These are phyloP conservation scores for Rosa lucieae DNA, from an alignment of 306 rosid species.

Conservation along the genomic window DNA sequence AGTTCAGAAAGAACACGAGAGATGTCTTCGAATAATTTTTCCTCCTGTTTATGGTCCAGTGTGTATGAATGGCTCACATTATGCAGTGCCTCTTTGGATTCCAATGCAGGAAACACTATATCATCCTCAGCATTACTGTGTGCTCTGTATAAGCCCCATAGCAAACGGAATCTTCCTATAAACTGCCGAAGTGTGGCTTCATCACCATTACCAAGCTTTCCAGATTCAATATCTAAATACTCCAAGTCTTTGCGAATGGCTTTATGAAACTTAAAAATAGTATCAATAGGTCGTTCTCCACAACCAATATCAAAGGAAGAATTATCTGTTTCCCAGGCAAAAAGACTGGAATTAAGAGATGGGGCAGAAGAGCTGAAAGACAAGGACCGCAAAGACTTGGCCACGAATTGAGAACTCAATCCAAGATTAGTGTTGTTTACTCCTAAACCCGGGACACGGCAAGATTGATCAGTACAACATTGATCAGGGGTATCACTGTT, in stretches of 20 bases:
- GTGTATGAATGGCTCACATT: constrained; percentile 96
- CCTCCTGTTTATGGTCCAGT: constrained; percentile 96
- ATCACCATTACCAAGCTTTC: constrained; percentile 86
- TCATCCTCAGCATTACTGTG: constrained; percentile 99
- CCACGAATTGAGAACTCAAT: constrained; percentile 62
- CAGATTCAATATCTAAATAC: constrained; percentile 96
- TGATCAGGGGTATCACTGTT: constrained; percentile 40
- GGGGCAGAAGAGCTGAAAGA: constrained; percentile 86
- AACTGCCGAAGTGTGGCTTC: constrained; percentile 74
- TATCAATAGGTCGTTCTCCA: constrained; percentile 94
- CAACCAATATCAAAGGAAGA: constrained; percentile 56
- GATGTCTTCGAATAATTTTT: constrained; percentile 84
- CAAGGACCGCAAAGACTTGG: constrained; percentile 84
- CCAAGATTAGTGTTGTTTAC: constrained; percentile 87
- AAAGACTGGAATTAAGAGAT: constrained; percentile 92
- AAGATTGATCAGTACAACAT: constrained; percentile 65
- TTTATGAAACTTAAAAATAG: constrained; percentile 96
- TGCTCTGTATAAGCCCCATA: constrained; percentile 99
- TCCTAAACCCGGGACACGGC: constrained; percentile 94
- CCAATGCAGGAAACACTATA: constrained; percentile 94
- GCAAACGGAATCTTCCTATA: constrained; percentile 89
- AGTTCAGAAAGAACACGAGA: constrained; percentile 82
- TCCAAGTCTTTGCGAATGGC: constrained; percentile 98
- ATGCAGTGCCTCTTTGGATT: constrained; percentile 97
- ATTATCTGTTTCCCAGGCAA: constrained; percentile 85